A percentile compares a stretch with the other conserved stretches of the same genome.
Conservation (phyloP, 768 basidiomycete genomes). For the Phlebiopsis gigantea region DNA sequence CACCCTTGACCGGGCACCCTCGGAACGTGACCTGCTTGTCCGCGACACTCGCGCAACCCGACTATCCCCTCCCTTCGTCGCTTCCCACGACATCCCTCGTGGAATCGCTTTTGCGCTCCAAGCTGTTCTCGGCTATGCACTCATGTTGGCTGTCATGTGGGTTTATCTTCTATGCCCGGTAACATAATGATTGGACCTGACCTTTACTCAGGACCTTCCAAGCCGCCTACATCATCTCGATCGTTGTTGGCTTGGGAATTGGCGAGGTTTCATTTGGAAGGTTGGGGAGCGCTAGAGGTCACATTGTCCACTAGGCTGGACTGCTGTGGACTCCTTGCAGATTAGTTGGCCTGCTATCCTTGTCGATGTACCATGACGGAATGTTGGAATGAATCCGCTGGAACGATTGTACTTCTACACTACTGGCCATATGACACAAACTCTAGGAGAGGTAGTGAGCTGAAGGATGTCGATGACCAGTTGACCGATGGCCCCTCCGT, state of each 20-base stretch:
- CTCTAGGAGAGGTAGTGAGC: too few relatives aligned
- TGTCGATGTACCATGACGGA: background rate
- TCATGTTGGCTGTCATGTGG: slow-evolving; percentile 85
- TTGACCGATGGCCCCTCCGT: too few relatives aligned
- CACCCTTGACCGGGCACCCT: background rate
- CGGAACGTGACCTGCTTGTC: background rate
- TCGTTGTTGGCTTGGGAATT: slow-evolving; percentile 63
- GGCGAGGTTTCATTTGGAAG: slow-evolving; percentile 75
- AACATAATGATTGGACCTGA: background rate
- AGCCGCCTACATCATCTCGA: slow-evolving; percentile 67
- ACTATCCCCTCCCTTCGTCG: slow-evolving; percentile 57
- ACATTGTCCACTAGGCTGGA: slow-evolving; percentile 9
- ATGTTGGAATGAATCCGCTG: too few relatives aligned
- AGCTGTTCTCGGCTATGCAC: slow-evolving; percentile 53
- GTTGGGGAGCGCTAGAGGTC: slow-evolving; percentile 26
- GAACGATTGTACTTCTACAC: too few relatives aligned
- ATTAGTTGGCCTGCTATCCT: background rate
- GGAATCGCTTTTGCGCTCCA: slow-evolving; percentile 63
- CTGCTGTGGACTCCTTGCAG: background rate
- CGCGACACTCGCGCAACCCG: slow-evolving; percentile 24
- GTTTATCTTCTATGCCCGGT: slow-evolving; percentile 19
- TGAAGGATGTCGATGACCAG: too few relatives aligned
- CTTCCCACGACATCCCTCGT: slow-evolving; percentile 63
- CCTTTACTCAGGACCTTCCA: slow-evolving; percentile 68
- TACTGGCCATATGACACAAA: too few relatives aligned